Base-by-base conservation (phyloP, 805 yeast genomes). In the Ogataea ganodermae region DNA sequence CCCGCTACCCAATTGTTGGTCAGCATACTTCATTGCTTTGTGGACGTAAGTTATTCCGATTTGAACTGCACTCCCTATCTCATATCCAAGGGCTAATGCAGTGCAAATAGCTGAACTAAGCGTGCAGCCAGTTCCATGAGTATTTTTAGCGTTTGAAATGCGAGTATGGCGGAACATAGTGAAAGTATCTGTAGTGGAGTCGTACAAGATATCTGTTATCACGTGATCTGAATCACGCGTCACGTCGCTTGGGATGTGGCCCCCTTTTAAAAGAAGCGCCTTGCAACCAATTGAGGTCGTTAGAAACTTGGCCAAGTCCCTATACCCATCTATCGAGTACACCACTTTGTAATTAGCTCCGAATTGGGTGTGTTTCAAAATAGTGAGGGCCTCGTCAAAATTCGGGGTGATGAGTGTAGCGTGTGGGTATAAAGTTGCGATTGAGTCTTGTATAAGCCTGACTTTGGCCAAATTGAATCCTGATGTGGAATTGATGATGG, bases 111-210 rank as follows among this genome's bases (percentile, higher is more conserved):
- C 76, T 1, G 95, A 83, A 0, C 92, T 80, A 38, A 89, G 70
- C 0, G 96, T 86, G 65, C 96, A 89, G 0, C 96, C 96, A 2
- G 96, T 88, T 10, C 96, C 96, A 63, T 89, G 96, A 1, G 87
- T 81, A 57, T 83, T 78, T 4, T 66, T 63, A 0, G 89, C 71
- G 6, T 68, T 58, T 3, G 75, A 60, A 45, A 60, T 74, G 20
- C 44, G 50, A 1, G 63, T 66, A 16, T 84, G 82, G 43, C 70
- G 73, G 59, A 73, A 82, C 1, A 80, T 57, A 0, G 75, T 68
- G 39, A 68, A 62, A 2, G 58, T 51, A 12, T 70, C 69, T 2
- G 58, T 55, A 1, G 58, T 44, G 6, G 78, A 69, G 42, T 78
- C 71, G 56, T 77, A 81, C 17, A 86, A 66, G 1, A 83, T 70